A percentile compares a stretch with the other conserved stretches of the same genome.
These are phyloP conservation scores for Aureobasidium mangrovei DNA, from an alignment of 2,329 filamentous ascomycete genomes.

Conservation along the genomic window DNA sequence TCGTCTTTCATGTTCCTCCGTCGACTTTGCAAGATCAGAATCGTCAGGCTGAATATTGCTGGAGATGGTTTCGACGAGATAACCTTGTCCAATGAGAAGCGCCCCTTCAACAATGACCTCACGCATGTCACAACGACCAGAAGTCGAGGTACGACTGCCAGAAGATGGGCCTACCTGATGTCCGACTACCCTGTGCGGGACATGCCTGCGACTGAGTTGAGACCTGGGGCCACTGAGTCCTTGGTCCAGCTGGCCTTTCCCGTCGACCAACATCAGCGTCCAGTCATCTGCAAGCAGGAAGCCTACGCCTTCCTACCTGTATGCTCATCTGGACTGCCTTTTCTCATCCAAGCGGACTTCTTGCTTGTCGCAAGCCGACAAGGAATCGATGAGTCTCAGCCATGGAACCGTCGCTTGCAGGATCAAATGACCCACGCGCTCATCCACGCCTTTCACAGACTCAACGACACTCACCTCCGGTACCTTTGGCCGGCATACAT, in stretches of 20 bases:
- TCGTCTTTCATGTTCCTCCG: slow-evolving; percentile 27
- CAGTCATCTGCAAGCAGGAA: slow-evolving; percentile 10
- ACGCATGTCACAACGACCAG: not conserved
- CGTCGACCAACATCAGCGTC: slow-evolving; percentile 10
- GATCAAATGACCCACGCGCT: slow-evolving; percentile 10
- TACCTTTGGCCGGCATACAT: slow-evolving; percentile 16
- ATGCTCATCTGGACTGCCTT: slow-evolving; percentile 20
- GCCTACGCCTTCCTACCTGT: slow-evolving; percentile 23
- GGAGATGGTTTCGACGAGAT: not conserved
- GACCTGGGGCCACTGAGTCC: slow-evolving; percentile 15
- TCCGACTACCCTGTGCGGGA: not conserved
- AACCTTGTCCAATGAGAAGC: not conserved
- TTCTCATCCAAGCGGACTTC: slow-evolving; percentile 21
- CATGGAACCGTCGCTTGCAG: slow-evolving; percentile 15
- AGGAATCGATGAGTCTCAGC: slow-evolving; percentile 10
- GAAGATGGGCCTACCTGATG: slow-evolving; percentile 7
- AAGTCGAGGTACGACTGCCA: not conserved
- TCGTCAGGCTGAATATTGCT: slow-evolving; percentile 13
- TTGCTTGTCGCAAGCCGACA: slow-evolving; percentile 17
- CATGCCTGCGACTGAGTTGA: slow-evolving; percentile 18
- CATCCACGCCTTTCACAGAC: slow-evolving; percentile 1
- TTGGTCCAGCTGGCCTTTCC: slow-evolving; percentile 21
- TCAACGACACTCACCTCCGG: slow-evolving; percentile 14
- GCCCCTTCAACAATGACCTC: not conserved
- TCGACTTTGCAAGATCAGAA: slow-evolving; percentile 21